Evolutionary conservation across 176 grass and related monocot genomes (phyloP).

Genomic region (Ampelocalamus luodianensis): DNA sequence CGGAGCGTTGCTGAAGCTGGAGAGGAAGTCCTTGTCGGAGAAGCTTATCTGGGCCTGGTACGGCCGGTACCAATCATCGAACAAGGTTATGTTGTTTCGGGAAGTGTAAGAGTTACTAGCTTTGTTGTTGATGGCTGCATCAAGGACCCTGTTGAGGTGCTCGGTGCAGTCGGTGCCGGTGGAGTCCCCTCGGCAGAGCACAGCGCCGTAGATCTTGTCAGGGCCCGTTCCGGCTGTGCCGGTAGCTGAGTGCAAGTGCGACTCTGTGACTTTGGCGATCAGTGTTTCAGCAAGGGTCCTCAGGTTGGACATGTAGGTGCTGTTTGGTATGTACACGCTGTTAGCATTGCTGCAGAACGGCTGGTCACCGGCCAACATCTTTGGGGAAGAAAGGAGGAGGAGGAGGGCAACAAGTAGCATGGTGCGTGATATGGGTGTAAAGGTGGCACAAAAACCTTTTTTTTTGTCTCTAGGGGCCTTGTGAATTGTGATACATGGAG

Average conservation of each 20-base stretch:
- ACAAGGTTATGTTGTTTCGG: conserved; percentile 30
- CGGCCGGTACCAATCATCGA: conserved; percentile 34
- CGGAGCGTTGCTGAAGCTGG: conserved; percentile 50
- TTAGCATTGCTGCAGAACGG: conserved; percentile 27
- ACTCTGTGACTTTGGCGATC: neutral
- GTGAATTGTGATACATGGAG: conserved; percentile 13
- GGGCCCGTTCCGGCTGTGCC: conserved; percentile 35
- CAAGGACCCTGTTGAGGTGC: conserved; percentile 9
- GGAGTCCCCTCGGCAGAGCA: conserved; percentile 64
- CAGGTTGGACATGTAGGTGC: conserved; percentile 27
- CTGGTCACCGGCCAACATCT: conserved; percentile 19
- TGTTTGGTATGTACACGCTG: neutral
- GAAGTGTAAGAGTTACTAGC: neutral
- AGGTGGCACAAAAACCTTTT: neutral
- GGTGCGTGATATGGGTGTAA: neutral
- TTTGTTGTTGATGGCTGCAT: neutral
- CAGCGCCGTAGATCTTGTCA: conserved; percentile 44
- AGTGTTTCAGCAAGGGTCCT: conserved; percentile 8
- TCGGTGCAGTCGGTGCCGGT: conserved; percentile 26
- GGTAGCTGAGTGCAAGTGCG: conserved; percentile 31
- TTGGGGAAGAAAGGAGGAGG: conserved; percentile 30
- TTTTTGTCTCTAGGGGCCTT: neutral
- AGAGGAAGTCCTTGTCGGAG: conserved; percentile 59
- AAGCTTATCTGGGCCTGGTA: conserved; percentile 49
- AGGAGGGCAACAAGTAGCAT: conserved; percentile 16